Base-by-base conservation (phyloP, 2,329 filamentous ascomycete species). In the Apiospora phragmitis region DNA sequence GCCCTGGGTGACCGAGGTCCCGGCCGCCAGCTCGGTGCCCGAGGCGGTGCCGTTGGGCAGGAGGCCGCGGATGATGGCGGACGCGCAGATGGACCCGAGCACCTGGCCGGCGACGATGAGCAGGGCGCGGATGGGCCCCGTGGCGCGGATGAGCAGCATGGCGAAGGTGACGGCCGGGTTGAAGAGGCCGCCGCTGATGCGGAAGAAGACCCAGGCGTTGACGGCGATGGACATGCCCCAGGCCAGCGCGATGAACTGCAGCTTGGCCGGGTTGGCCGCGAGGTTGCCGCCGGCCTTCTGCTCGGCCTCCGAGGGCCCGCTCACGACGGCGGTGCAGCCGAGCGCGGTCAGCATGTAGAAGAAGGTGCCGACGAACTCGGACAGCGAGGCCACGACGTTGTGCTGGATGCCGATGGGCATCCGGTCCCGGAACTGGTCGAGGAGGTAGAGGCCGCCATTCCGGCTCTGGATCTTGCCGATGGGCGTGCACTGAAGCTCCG, bases 171-270 rank as follows among this genome's bases (percentile, higher is more conserved):
- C 68, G 51, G 68, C 68, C 38, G 68, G 68, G 43, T 69, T 69
- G 55, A 69, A 69, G 21, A 69, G 68, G 7, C 68, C 51, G 24
- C 68, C 68, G 68, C 68, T 69, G n/a, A 69, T 69, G 16, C 68
- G 68, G 29, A 47, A 69, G 26, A 69, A 69, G 18, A 69, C 68
- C 68, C 68, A 69, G 38, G 68, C 68, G 38, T 69, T 69, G 51
- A 69, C 68, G 26, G 68, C 68, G 9, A 69, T 62, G 24, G 68
- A 69, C 68, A 69, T 69, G n/a, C 68, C 68, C 49, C 49, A 69
- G 42, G 49, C 49, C 12, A 69, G 24, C 6, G 68, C 49, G 18
- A 69, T 69, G 68, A 62, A 69, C 18, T 62, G 68, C 38, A 69
- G 51, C 26, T 69, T 69, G 38, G 68, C 68, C 38, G 68, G 51